Evolutionary conservation across 306 rosid genomes (phyloP), one percentile per base, ranked within the genome.

Genomic region (Malus sieversii): DNA sequence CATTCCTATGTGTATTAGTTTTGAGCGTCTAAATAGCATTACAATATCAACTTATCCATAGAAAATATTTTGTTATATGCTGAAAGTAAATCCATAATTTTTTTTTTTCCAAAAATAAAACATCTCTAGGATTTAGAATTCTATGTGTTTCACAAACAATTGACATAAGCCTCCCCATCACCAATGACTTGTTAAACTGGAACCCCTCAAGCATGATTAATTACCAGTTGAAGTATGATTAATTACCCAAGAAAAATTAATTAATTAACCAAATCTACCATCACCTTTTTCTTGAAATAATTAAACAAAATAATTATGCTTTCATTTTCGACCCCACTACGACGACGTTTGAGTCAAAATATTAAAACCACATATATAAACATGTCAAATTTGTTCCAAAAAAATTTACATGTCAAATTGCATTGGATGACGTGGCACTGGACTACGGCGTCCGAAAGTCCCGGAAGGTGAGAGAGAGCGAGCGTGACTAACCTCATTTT

Each of bases 401-500:
- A 38, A 38, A 35, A 6, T 27, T 27, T 27, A 27, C 29, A 57
- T 57, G 61, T 57, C 62, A 57, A 57, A n/a, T 57, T 57, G 29
- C 14, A 5, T 4, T 6, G 19, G 16, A 1, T 4, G 20, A 58
- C 25, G 67, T 72, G 64, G 51, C 20, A 12, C 53, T 4, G 20
- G 16, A 35, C 63, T 44, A 1, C 4, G 30, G 59, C 45, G n/a
- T 67, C 23, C 16, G 13, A 45, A 27, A 29, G 44, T 18, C 16
- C 25, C 5, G 14, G 1, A n/a, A n/a, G 22, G 64, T 9, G 60
- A 77, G 53, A 42, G 76, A 42, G 10, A 13, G 3, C 12, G 62
- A 74, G 25, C 9, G 64, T 7, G 22, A 83, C 87, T 83, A 51
- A 95, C 98, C 96, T 84, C 75, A 68, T 63, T 88, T 46, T 71